Evolutionary conservation across 1,139 yeast genomes (phyloP), one percentile per base, ranked within the genome.

Genomic region (Maudiozyma humilis): DNA sequence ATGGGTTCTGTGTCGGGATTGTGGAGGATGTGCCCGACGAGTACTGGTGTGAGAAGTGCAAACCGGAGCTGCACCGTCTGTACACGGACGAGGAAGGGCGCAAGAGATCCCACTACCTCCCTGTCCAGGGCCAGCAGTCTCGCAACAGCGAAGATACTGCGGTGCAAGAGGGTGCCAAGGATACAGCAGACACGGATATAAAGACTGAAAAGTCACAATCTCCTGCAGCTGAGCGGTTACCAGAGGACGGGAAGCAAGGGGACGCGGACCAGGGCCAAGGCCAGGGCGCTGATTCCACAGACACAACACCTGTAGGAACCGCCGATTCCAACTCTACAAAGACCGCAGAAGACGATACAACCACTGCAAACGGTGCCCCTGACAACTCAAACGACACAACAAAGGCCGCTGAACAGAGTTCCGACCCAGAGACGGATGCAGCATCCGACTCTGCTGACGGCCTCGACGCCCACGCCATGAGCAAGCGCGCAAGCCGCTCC

Each of bases 1-100:
- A 91, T 62, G 96, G 96, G 3, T 87, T 73, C 65, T 89, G 97
- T 68, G 96, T 89, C 36, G 94, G 96, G 1, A 59, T 59, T 20
- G 51, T 75, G 42, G 84, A 80, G 51, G 82, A 78, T 32, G 44
- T 87, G 0, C 96, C 96, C 1, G 96, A 87, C 48, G 83, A 83
- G 61, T 89, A 88, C 64, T 85, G 87, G 83, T 89, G 46, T 29
- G 46, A 43, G 20, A 14, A 19, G 96, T 69, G 96, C 66, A 76
- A 81, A 51, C 95, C 96, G 0, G 89, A 82, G 40, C 67, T 82
- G 37, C 96, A 88, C 62, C 12, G 64, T 78, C 53, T 71, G 60
- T 50, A 81, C 36, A 43, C 42, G 7, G 43, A 46, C 13, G 47
- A 47, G 18, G 41, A 29, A n/a, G 34, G 33, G 2, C 23, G 32